Conservation (phyloP, 768 basidiomycete genomes). For the Tulasnella sp. region DNA sequence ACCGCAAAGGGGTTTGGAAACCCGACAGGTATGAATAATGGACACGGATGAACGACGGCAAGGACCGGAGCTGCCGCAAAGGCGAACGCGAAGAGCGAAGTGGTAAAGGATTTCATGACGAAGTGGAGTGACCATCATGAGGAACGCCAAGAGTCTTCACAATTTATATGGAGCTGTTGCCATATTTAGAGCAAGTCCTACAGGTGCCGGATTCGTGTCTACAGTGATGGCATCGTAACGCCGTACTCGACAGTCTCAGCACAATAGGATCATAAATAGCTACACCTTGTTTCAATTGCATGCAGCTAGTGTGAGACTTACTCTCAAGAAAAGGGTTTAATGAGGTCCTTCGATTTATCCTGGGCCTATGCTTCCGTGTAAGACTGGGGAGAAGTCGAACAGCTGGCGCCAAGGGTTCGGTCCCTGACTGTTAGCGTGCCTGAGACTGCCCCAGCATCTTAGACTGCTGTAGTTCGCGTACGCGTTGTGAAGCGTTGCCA, state of each 20-base stretch:
- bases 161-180: neutral
- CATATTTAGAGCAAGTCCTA: neutral
- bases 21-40: neutral
- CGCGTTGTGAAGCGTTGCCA: no score
- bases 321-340: neutral
- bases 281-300: neutral
- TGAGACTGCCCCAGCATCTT: no score
- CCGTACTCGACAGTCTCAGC: neutral
- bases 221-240: neutral
- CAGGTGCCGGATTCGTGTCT: neutral
- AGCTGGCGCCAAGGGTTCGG: no score
- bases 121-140: neutral
- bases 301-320: neutral
- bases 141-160: neutral
- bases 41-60: neutral
- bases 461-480: no score
- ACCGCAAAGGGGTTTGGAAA: neutral
- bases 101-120: neutral
- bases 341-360: no score
- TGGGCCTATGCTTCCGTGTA: no score
- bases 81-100: neutral
- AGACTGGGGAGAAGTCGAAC: no score
- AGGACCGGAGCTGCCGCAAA: neutral
- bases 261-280: neutral
- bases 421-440: no score